These are phyloP conservation scores for Penicillium silybi DNA, from an alignment of 495 filamentous ascomycete species.

Conservation along the genomic window DNA sequence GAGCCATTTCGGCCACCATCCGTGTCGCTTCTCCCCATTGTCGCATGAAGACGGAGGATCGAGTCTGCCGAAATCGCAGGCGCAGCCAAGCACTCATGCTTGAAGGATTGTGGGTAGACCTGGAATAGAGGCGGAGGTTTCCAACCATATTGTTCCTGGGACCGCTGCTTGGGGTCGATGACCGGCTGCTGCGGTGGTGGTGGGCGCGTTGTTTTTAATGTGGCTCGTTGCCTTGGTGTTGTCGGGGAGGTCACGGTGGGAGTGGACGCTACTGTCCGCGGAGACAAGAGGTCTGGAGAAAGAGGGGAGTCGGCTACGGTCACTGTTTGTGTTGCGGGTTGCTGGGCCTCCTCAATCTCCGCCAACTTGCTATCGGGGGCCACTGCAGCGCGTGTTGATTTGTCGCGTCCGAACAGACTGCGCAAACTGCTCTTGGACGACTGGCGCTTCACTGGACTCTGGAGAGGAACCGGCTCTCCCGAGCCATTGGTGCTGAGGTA, in stretches of 20 bases:
- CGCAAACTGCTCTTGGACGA: conserved; percentile 40
- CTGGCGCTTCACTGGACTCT: conserved; percentile 33
- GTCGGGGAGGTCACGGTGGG: conserved; percentile 30
- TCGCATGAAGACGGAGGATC: conserved; percentile 55
- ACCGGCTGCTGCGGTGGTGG: conserved; percentile 2
- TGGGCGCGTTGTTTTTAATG: conserved; percentile 19
- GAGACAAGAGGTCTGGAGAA: conserved; percentile 26
- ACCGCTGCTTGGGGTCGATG: conserved; percentile 13
- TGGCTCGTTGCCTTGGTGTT: conserved; percentile 17
- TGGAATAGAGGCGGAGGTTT: conserved; percentile 81
- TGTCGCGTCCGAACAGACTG: conserved; percentile 39
- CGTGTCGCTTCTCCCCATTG: conserved; percentile 33
- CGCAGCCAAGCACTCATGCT: conserved; percentile 48
- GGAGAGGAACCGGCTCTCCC: conserved; percentile 33
- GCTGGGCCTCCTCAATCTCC: conserved; percentile 32
- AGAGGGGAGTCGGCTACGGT: conserved; percentile 14
- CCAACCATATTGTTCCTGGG: conserved; percentile 49
- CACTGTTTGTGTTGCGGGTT: conserved; percentile 8
- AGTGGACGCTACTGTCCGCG: conserved; percentile 25
- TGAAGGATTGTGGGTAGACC: conserved; percentile 81
- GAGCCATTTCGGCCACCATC: conserved; percentile 1
- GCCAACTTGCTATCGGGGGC: conserved; percentile 29
- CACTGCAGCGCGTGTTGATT: conserved; percentile 18
- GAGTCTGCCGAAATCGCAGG: conserved; percentile 51
- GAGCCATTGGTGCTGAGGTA: conserved; percentile 26